Evolutionary conservation across 495 filamentous ascomycete species (phyloP), one percentile per base, ranked within the genome.

Genomic region (Corynascus novoguineensis): DNA sequence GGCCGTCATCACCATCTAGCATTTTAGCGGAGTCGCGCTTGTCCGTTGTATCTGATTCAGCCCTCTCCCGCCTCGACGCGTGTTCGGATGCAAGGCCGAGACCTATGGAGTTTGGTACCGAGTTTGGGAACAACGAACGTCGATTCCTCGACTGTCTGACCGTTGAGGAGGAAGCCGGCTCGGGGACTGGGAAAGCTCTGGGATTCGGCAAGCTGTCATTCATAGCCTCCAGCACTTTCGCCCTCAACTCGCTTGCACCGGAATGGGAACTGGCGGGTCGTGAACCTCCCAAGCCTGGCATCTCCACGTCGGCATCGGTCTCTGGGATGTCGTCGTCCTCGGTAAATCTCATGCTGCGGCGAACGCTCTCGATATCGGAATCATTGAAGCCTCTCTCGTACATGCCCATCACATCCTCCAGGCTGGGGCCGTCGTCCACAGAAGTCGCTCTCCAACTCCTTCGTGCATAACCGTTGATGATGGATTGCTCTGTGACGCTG

Each of bases 321-420:
- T 65, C 67, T 31, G 66, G 64, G 44, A 56, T 51, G 32, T 75
- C 68, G 22, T 75, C 70, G 19, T 71, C 64, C 21, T 70, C 67
- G 46, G 58, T 62, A 44, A 77, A 60, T 28, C 57, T 51, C 54
- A 59, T 63, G 46, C 67, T 71, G 12, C 59, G 57, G 19, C 66
- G 65, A 7, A 71, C 64, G 24, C 72, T 71, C 27, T 74, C 70
- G 11, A 71, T 57, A 22, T 71, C 74, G 22, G 72, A 71, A 53
- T 83, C 81, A 61, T 88, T 85, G 72, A 93, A 92, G 0, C 91
- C 90, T 60, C 86, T 83, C 53, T 88, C 86, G 67, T 96, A 96
- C 87, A 96, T 91, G 15, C 86, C 89, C 71, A 96, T 93, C 8
- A 89, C 86, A 74, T 96, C 92, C 61, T 97, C 92, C 3, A 96